Evolutionary conservation across 2,329 filamentous ascomycete genomes (phyloP).

Genomic region (Aspergillus sp.): DNA sequence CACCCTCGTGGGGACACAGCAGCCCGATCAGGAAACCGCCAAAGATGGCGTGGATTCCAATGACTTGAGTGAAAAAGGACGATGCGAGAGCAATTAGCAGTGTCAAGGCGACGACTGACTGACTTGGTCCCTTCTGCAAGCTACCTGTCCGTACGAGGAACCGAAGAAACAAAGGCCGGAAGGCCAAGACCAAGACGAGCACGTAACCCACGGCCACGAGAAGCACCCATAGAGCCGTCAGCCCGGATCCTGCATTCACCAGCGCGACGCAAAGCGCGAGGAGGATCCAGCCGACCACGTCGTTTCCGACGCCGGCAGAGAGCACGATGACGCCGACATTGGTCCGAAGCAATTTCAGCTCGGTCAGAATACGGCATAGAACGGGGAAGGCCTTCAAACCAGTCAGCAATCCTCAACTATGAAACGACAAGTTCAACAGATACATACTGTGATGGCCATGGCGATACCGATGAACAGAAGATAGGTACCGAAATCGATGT

Average conservation of each 20-base stretch:
- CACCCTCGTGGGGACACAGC: constrained; percentile 84
- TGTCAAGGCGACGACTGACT: constrained; percentile 78
- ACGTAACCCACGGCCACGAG: constrained; percentile 72
- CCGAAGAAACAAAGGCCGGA: constrained; percentile 74
- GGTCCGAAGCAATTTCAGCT: constrained; percentile 79
- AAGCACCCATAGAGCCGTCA: constrained; percentile 82
- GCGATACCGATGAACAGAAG: constrained; percentile 87
- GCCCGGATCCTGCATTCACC: constrained; percentile 79
- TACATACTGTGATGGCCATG: constrained; percentile 75
- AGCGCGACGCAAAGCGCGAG: constrained; percentile 90
- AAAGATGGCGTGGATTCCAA: constrained; percentile 92
- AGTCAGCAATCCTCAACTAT: neutral
- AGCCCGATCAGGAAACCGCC: constrained; percentile 86
- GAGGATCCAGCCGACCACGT: constrained; percentile 87
- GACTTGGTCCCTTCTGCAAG: constrained; percentile 82
- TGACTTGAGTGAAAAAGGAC: constrained; percentile 83
- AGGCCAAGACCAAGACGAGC: constrained; percentile 68
- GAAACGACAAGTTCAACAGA: neutral
- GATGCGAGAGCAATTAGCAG: constrained; percentile 74
- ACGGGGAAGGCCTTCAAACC: constrained; percentile 68
- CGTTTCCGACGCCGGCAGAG: constrained; percentile 88
- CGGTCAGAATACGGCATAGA: constrained; percentile 87
- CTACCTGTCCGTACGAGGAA: constrained; percentile 70
- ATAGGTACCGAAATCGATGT: constrained; percentile 60
- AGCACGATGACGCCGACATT: constrained; percentile 84